Conservation (phyloP, 352 stramenopile species). For the Thalassiosira ordinaria region DNA sequence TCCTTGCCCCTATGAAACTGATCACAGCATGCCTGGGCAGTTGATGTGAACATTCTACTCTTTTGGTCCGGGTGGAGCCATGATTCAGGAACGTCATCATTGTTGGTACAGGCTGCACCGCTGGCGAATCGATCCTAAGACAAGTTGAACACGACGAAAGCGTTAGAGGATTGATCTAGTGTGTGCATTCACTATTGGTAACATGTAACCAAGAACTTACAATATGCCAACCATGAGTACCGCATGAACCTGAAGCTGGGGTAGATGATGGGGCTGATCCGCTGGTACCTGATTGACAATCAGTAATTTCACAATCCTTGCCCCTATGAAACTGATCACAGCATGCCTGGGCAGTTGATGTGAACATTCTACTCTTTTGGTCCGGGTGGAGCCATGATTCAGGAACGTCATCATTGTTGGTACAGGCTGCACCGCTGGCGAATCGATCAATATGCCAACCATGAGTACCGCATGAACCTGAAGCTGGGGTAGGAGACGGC, state of each 20-base stretch:
- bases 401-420: background rate
- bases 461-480: background rate
- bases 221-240: background rate
- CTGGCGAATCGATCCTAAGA: background rate
- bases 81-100: background rate
- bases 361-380: background rate
- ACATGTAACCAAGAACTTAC: too few relatives aligned
- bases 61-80: background rate
- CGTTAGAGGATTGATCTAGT: too few relatives aligned
- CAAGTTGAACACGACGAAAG: too few relatives aligned
- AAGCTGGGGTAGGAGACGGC: too few relatives aligned
- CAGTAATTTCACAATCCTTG: too few relatives aligned
- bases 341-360: background rate
- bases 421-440: background rate
- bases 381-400: background rate
- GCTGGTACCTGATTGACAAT: background rate
- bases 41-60: background rate
- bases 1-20: too few relatives aligned
- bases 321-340: conserved; percentile 13
- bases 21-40: conserved; percentile 1
- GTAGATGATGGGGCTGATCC: background rate
- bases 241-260: background rate
- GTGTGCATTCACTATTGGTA: too few relatives aligned
- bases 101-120: background rate
- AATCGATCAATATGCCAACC: background rate